Percentiles rank a stretch among this genome's conserved stretches.
Evolutionary conservation across 2,329 filamentous ascomycete species (phyloP).

Genomic region (Tolypocladium album): DNA sequence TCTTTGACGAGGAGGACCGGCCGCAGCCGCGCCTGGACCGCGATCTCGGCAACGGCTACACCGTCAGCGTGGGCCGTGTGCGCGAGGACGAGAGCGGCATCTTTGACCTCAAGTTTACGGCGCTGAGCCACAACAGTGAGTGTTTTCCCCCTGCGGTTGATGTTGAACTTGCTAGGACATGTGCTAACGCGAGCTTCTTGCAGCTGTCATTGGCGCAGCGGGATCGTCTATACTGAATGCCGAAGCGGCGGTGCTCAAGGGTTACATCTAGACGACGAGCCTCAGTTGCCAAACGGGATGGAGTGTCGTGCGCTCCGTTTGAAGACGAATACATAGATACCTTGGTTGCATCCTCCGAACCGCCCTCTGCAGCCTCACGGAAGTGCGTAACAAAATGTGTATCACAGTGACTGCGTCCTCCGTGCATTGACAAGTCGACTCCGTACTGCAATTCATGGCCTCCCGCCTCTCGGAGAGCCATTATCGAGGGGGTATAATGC

Average conservation of each 20-base stretch:
- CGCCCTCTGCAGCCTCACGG: too few relatives aligned
- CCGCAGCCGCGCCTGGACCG: conserved; percentile 88
- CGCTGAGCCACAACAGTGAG: conserved; percentile 70
- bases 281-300: background rate
- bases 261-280: conserved; percentile 48
- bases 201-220: conserved; percentile 87
- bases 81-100: conserved; percentile 78
- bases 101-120: conserved; percentile 92
- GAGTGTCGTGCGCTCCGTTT: background rate
- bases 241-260: conserved; percentile 84
- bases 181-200: background rate
- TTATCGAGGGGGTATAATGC: conserved; percentile 1
- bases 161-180: too few relatives aligned
- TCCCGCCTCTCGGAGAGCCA: background rate
- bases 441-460: background rate
- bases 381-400: background rate
- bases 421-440: background rate
- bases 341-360: background rate
- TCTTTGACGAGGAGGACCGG: conserved; percentile 82
- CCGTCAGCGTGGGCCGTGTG: conserved; percentile 81
- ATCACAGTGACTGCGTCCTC: background rate
- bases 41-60: conserved; percentile 75
- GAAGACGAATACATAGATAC: background rate
- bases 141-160: conserved; percentile 5
- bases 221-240: conserved; percentile 92